Conservation (phyloP, 2,329 filamentous ascomycete species). For the Colletotrichum sp. region DNA sequence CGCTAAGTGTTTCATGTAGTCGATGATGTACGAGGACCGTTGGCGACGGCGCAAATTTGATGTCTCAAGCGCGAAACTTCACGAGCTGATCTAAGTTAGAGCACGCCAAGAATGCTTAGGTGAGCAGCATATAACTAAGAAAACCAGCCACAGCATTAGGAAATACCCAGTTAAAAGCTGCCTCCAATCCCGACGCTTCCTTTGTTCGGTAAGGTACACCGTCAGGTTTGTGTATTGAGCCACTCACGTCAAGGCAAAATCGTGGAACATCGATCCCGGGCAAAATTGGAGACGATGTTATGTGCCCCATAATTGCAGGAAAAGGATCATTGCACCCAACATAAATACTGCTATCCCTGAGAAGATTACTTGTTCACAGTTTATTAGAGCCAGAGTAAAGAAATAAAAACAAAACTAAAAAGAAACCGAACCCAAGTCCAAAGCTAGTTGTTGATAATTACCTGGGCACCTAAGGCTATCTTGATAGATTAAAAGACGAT, state of each 20-base stretch:
- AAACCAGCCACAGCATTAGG: not conserved
- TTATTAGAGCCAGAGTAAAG: not conserved
- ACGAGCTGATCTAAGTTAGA: not conserved
- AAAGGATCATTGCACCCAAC: not conserved
- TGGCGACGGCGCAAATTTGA: not conserved
- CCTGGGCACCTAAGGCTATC: not conserved
- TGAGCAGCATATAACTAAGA: not conserved
- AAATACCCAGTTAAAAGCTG: not conserved
- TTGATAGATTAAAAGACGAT: not conserved
- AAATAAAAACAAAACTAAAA: not conserved
- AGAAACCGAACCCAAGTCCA: rapidly evolving
- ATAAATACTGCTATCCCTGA: not conserved
- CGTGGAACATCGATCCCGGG: not conserved
- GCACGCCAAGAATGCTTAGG: not conserved
- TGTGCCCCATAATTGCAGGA: not conserved
- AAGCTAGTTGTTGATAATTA: not conserved
- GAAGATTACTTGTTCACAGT: not conserved
- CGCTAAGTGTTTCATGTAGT: not conserved
- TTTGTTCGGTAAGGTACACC: not conserved
- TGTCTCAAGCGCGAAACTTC: not conserved
- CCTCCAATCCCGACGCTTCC: not conserved
- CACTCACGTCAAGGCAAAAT: not conserved
- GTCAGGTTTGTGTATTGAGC: not conserved
- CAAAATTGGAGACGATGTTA: not conserved
- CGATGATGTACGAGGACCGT: not conserved